Percentiles rank a stretch among this genome's conserved stretches.
These are phyloP conservation scores for Cryoendolithus antarcticus DNA, from an alignment of 2,329 filamentous ascomycete species.

Conservation along the genomic window DNA sequence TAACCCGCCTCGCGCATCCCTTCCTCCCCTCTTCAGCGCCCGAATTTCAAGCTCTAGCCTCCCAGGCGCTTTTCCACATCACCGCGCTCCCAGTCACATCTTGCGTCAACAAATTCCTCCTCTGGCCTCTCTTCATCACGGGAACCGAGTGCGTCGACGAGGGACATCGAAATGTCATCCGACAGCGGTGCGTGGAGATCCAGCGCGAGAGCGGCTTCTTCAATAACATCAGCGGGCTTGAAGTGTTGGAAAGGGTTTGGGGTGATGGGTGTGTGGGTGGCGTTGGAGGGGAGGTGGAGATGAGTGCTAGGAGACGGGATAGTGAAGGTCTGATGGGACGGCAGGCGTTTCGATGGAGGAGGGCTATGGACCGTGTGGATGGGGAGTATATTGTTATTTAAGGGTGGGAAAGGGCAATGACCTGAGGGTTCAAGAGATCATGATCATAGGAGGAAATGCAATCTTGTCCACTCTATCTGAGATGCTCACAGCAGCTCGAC, in stretches of 20 bases:
- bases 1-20: slow-evolving; percentile 72
- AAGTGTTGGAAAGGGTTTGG: slow-evolving; percentile 80
- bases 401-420: too few species aligned
- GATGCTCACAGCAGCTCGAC: too few species aligned
- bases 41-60: slow-evolving; percentile 73
- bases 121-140: slow-evolving; percentile 87
- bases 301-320: slow-evolving; percentile 12
- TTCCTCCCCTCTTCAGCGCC: slow-evolving; percentile 58
- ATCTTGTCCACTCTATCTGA: too few species aligned
- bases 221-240: slow-evolving; percentile 78
- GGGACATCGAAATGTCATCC: slow-evolving; percentile 64
- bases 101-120: slow-evolving; percentile 71
- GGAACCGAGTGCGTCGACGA: slow-evolving; percentile 81
- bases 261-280: slow-evolving; percentile 21
- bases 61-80: slow-evolving; percentile 72
- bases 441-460: too few species aligned
- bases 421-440: too few species aligned
- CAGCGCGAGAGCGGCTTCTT: slow-evolving; percentile 83
- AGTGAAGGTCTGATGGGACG: slow-evolving; percentile 7
- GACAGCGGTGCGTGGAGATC: slow-evolving; percentile 71
- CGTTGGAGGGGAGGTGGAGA: slow-evolving; percentile 15
- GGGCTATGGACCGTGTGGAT: slow-evolving; percentile 38
- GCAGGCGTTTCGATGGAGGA: slow-evolving; percentile 37
- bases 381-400: slow-evolving; percentile 41
- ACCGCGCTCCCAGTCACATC: slow-evolving; percentile 61